Evolutionary conservation across 345 rosid species (phyloP).

Genomic region (Geranium brycei): DNA sequence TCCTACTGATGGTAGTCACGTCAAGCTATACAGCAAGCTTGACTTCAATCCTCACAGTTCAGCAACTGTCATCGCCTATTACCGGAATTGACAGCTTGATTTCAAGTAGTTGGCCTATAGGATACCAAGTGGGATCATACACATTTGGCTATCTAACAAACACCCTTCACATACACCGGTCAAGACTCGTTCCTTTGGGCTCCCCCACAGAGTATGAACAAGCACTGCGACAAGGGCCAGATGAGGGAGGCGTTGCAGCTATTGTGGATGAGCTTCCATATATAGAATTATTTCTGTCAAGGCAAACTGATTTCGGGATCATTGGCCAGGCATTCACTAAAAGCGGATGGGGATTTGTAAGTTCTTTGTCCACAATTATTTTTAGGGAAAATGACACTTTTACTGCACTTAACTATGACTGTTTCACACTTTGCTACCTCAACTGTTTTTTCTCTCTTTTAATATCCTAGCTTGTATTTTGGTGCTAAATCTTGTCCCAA

Average conservation of each 20-base stretch:
- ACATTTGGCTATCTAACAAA: slow-evolving; percentile 43
- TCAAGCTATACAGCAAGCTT: slow-evolving; percentile 91
- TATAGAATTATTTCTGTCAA: slow-evolving; percentile 53
- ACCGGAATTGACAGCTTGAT: slow-evolving; percentile 74
- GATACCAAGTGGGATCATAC: slow-evolving; percentile 77
- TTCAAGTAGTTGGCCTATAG: slow-evolving; percentile 47
- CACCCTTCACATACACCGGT: slow-evolving; percentile 39
- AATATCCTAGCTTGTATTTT: too few relatives aligned
- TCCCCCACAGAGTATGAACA: slow-evolving; percentile 57
- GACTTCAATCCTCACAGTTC: slow-evolving; percentile 80
- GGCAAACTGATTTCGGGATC: slow-evolving; percentile 42
- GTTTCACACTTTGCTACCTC: too few relatives aligned
- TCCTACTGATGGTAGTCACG: slow-evolving; percentile 65
- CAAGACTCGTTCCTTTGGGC: slow-evolving; percentile 46
- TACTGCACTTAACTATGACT: too few relatives aligned
- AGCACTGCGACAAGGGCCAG: slow-evolving; percentile 59
- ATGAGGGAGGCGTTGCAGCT: slow-evolving; percentile 70
- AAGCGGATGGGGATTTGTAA: slow-evolving; percentile 95
- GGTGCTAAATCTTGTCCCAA: too few relatives aligned
- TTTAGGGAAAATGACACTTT: too few relatives aligned
- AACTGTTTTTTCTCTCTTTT: too few relatives aligned
- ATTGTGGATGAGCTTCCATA: slow-evolving; percentile 75
- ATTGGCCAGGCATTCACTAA: slow-evolving; percentile 65
- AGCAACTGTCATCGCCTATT: slow-evolving; percentile 66
- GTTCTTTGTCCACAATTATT: slow-evolving; percentile 13